Conservation (phyloP, 1,284 basidiomycete species). For the Amylostereum chailletii region DNA sequence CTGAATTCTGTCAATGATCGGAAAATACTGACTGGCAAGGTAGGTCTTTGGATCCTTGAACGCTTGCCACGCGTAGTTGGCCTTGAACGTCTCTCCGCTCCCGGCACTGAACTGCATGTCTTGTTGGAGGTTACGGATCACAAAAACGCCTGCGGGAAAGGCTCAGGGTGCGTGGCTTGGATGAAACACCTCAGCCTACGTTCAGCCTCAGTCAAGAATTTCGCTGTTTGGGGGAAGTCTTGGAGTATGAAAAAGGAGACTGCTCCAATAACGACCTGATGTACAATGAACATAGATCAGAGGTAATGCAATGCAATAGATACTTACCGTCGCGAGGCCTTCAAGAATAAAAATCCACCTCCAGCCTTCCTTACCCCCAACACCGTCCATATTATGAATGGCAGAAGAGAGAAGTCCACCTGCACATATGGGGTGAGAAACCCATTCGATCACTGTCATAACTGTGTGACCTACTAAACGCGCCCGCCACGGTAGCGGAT, state of each 20-base stretch:
- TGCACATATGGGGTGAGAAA: slow-evolving; percentile 13
- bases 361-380: slow-evolving; percentile 52
- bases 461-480: slow-evolving; percentile 41
- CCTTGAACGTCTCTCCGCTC: slow-evolving; percentile 37
- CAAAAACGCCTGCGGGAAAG: slow-evolving; percentile 26
- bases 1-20: neutral
- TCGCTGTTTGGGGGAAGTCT: slow-evolving; percentile 55
- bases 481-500: slow-evolving; percentile 60
- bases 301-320: too few relatives aligned
- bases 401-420: slow-evolving; percentile 57
- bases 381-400: slow-evolving; percentile 60
- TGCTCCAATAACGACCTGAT: slow-evolving; percentile 33
- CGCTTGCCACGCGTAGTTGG: slow-evolving; percentile 36
- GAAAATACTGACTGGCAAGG: slow-evolving; percentile 28
- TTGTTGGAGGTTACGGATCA: slow-evolving; percentile 36
- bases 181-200: slow-evolving; percentile 19
- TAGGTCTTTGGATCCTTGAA: slow-evolving; percentile 47
- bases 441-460: neutral
- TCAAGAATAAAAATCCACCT: slow-evolving; percentile 75
- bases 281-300: too few relatives aligned
- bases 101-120: slow-evolving; percentile 39
- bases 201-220: slow-evolving; percentile 42
- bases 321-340: slow-evolving; percentile 46
- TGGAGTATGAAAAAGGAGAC: slow-evolving; percentile 47
- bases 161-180: neutral